Evolutionary conservation across 768 basidiomycete genomes (phyloP).

Genomic region (Steccherinum ochraceum): DNA sequence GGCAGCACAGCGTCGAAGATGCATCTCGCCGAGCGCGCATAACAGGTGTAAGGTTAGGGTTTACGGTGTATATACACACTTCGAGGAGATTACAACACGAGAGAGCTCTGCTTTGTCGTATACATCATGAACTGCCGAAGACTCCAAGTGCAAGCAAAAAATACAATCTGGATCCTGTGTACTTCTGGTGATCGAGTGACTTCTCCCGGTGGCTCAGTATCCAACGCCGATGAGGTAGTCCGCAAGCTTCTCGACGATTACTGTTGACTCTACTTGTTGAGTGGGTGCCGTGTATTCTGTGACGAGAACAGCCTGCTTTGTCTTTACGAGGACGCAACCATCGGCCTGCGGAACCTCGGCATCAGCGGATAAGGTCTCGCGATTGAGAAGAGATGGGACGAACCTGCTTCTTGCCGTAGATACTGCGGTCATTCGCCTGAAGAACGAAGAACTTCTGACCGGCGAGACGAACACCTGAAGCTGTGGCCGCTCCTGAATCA

Average conservation of each 20-base stretch:
- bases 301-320: constrained; percentile 80
- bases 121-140: not conserved
- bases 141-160: not conserved
- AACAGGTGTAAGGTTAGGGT: not conserved
- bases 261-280: constrained; percentile 61
- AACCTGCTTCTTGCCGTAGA: constrained; percentile 73
- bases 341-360: constrained; percentile 60
- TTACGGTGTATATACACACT: not conserved
- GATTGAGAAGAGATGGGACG: not conserved
- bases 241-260: constrained; percentile 61
- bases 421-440: constrained; percentile 37
- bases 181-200: not conserved
- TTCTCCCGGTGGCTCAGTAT: constrained; percentile 31
- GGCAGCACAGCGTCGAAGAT: too few species aligned
- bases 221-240: constrained; percentile 65
- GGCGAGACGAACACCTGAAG: constrained; percentile 55
- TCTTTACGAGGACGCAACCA: constrained; percentile 71
- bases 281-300: constrained; percentile 62
- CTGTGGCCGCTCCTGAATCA: constrained; percentile 34
- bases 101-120: not conserved
- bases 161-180: not conserved
- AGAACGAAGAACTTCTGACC: constrained; percentile 75
- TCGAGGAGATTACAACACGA: not conserved
- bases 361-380: not conserved
- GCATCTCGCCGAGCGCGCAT: too few species aligned